Evolutionary conservation across 306 rosid genomes (phyloP), one percentile per base, ranked within the genome.

Genomic region (Rubus idaeus): DNA sequence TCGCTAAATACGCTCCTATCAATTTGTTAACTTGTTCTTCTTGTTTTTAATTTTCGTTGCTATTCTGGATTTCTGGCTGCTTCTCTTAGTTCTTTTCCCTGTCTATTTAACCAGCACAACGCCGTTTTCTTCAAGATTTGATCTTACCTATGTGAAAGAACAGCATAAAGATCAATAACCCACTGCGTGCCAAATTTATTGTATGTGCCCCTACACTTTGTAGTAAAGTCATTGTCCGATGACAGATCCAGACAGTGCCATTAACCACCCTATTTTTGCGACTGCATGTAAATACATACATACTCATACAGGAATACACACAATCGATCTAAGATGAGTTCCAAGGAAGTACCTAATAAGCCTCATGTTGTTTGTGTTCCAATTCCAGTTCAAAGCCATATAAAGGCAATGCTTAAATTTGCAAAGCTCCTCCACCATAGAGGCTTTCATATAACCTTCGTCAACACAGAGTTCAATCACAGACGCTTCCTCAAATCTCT

Each of bases 301-400:
- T 20, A 56, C 30, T 3, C 21, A n/a, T 5, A 55, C 61, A 53
- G 4, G 23, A 55, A 8, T 13, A n/a, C 20, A 56, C 30, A 20
- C 4, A 8, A 20, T n/a, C n/a, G n/a, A n/a, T 6, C 35, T n/a
- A 56, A 56, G 30, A 56, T 56, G 62, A 56, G 13, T 56, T 56
- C 30, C 30, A 9, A 56, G 62, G 5, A 56, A 61, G 67, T 14
- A 70, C 16, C 8, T 13, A 1, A 30, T 30, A 71, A 70, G 35
- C 82, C 73, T 72, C 82, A 79, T 44, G 73, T 63, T 13, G 67
- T 72, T 2, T 79, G 73, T 26, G 6, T 79, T 10, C 78, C 82
- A 0, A 5, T 6, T 42, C 82, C 78, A 26, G 6, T 5, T 44
- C 78, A 63, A 21, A 35, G 78, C 56, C 82, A 72, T 20, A 63